Evolutionary conservation across 2,329 filamentous ascomycete genomes (phyloP), one percentile per base, ranked within the genome.

Genomic region (Penicillium sp.): DNA sequence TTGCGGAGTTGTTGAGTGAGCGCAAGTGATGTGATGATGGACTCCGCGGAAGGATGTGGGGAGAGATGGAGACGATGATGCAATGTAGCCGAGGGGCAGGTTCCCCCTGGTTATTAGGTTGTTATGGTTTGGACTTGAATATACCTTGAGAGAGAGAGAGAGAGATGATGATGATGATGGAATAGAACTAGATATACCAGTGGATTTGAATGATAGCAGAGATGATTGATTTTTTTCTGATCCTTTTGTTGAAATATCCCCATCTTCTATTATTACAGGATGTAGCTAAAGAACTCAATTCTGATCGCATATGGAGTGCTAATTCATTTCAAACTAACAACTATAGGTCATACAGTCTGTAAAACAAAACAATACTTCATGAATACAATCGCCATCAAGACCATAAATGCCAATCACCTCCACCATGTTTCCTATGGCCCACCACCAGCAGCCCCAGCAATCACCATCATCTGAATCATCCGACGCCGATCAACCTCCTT

Each of bases 401-500:
- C 2, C 6, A 30, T 17, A 33, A 33, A 2, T 33, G 3, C 30
- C 4, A 13, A 33, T 33, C 12, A 12, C 30, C 4, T 33, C 9
- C 30, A 10, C 15, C 17, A 13, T 15, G 2, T n/a, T 12, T 12
- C 12, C 37, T 38, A 56, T 35, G 26, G 38, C 49, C 64, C 54
- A 50, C 54, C 64, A 51, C 55, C 62, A 22, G 30, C 62, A 8
- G 38, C 65, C 19, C 67, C 59, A 4, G 59, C 67, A 22, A 86
- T 79, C 3, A 80, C 74, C 60, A 81, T 80, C 49, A 81, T 74
- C 78, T 89, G 85, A 54, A 83, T 74, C 62, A 79, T 71, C 61
- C 85, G 79, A 65, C 85, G 78, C 45, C 87, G 78, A 72, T 89
- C 87, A 54, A 88, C 77, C 79, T 89, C 88, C 74, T 84, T 86